A percentile compares a stretch with the other conserved stretches of the same genome.
Evolutionary conservation across 202 grass and related monocot genomes (phyloP).

Genomic region (Zizania palustris): DNA sequence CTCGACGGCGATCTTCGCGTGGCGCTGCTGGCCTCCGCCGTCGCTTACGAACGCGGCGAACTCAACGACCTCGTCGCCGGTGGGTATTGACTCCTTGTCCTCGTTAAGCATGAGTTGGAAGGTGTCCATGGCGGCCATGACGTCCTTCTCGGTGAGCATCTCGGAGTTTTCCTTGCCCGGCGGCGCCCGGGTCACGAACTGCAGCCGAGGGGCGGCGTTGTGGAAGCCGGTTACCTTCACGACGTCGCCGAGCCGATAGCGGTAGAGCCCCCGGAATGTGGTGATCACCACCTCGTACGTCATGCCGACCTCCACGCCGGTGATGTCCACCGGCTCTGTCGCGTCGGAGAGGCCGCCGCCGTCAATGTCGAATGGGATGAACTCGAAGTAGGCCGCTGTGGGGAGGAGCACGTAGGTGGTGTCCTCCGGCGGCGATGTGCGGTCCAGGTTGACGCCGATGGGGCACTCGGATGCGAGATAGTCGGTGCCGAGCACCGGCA

Average conservation of each 20-base stretch:
- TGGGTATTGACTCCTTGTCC: no score
- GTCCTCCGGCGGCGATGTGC: slow-evolving; percentile 1
- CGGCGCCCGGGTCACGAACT: slow-evolving; percentile 42
- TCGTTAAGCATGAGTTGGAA: slow-evolving; percentile 35
- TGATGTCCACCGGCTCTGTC: slow-evolving; percentile 34
- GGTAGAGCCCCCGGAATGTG: slow-evolving; percentile 41
- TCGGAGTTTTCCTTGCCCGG: slow-evolving; percentile 22
- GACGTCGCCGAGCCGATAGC: slow-evolving; percentile 35
- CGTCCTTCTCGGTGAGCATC: slow-evolving; percentile 31
- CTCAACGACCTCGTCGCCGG: slow-evolving; percentile 21
- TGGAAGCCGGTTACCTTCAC: no score
- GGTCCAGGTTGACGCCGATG: slow-evolving; percentile 42
- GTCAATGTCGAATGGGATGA: slow-evolving; percentile 37
- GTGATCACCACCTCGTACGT: slow-evolving; percentile 46
- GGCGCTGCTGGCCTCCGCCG: not conserved
- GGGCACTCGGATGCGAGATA: slow-evolving; percentile 43
- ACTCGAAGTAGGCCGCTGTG: slow-evolving; percentile 45
- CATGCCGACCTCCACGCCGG: slow-evolving; percentile 28
- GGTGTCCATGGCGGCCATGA: slow-evolving; percentile 34
- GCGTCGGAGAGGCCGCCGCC: not conserved
- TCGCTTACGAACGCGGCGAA: slow-evolving; percentile 26
- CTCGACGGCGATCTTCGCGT: slow-evolving; percentile 36
- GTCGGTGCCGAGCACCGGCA: slow-evolving; percentile 35
- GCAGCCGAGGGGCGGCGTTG: slow-evolving; percentile 33
- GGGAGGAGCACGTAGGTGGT: slow-evolving; percentile 43